Evolutionary conservation across 1,139 yeast genomes (phyloP), one percentile per base, ranked within the genome.

Genomic region (Taphrina flavorubra): DNA sequence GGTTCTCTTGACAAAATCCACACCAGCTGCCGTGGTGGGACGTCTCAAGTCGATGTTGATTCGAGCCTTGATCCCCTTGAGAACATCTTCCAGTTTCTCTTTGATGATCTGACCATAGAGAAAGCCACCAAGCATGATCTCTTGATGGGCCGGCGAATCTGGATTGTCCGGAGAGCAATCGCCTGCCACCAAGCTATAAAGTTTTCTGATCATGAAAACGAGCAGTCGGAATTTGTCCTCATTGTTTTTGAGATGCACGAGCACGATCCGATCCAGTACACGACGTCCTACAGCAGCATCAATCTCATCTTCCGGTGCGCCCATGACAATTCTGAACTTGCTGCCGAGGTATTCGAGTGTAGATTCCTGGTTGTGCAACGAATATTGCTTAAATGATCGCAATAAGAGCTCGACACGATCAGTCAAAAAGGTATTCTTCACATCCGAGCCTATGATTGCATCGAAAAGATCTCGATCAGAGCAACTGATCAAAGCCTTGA

Each of bases 91-190:
- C 73, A 94, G 87, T 78, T 94, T 94, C 80, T 94, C 99, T 79
- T 95, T 94, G 76, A 94, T 80, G 74, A 94, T 94, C 97, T 92
- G 92, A 73, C 98, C 98, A 76, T 91, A 94, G 69, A 94, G 82
- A 84, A 94, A 92, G 31, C 99, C 99, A 72, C 99, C 99, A 69
- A 94, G 83, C 73, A 94, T 81, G 42, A 94, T 92, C 81, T 94
- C 99, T 81, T 94, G 99, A 82, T 94, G 98, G 81, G 95, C 99
- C 10, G 97, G 91, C 56, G 98, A 96, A 87, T 94, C 99, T 76
- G 99, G 99, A 81, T 95, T 94, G 79, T 94, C 99, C 34, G 97
- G 95, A 70, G 94, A 83, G 80, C 98, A 92, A 77, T 92, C 97
- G 70, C 98, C 98, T 51, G 97, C 97, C 64, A 94, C 98, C 73